Base-by-base conservation (phyloP, 2,329 filamentous ascomycete species). In the Trichophaea hybrida region DNA sequence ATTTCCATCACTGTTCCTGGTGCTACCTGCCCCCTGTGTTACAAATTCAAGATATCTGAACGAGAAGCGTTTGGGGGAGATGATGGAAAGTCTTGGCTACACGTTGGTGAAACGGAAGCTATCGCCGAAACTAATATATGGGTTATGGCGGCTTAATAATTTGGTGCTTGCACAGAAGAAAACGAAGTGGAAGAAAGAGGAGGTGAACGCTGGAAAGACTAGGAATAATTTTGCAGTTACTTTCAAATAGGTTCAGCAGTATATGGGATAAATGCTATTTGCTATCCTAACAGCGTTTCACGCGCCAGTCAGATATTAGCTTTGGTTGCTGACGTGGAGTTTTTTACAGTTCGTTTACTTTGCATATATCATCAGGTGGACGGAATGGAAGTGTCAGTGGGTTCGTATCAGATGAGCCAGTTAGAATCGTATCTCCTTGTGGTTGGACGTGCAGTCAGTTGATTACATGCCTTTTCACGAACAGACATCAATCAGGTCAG, bases 191-290 rank as follows among this genome's bases (percentile, higher is more conserved):
- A 76, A 77, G 61, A 97, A 97, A 73, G 79, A 80, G 62, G 85
- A 93, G 70, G 71, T 95, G 44, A 84, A 86, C 62, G 79, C 87
- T 24, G 90, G 90, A 8, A 75, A 76, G 57, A 79, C 77, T 31
- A 81, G 89, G 70, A 98, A 98, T 73, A 97, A 98, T 70, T 98
- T 97, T 72, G 82, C 86, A 12, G 83, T 97, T n/a, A 37, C 50
- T n/a, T 34, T 53, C 10, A 53, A 53, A n/a, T 53, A 37, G 24
- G 33, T 24, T 3, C 24, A 24, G 3, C 24, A 24, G 24, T 24
- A 24, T 24, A 24, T 24, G 24, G 24, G 24, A 24, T 24, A 24
- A 24, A 24, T 24, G 24, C 24, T 24, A 24, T 24, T 24, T 24
- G 24, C 3, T 24, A 3, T 24, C 24, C 24, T 24, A 24, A 24